Evolutionary conservation across 2,329 filamentous ascomycete species (phyloP).

Genomic region (Penicillium sp.): DNA sequence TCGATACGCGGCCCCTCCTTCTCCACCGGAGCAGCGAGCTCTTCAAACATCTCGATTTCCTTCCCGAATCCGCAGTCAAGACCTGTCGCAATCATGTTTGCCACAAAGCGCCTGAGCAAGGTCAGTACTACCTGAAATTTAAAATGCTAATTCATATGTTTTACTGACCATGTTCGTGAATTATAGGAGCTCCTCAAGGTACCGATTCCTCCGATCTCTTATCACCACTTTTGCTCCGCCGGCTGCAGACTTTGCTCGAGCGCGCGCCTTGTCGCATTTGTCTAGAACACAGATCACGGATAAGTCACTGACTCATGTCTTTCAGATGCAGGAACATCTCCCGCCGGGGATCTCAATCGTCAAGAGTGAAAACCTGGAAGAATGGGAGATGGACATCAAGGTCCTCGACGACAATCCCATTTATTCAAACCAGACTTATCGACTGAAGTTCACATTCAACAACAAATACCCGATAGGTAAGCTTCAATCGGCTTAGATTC

Average conservation of each 20-base stretch:
- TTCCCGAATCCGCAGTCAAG: neutral
- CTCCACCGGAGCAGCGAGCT: constrained; percentile 12
- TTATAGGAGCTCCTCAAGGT: constrained; percentile 55
- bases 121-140: constrained; percentile 29
- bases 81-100: constrained; percentile 43
- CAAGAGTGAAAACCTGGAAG: constrained; percentile 73
- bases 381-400: constrained; percentile 88
- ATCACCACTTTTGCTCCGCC: neutral
- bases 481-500: constrained; percentile 24
- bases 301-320: neutral
- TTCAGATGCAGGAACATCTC: constrained; percentile 54
- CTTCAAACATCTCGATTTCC: neutral
- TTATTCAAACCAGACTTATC: constrained; percentile 74
- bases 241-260: neutral
- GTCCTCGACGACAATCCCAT: constrained; percentile 89
- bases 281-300: neutral
- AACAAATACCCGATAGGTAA: constrained; percentile 84
- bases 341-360: constrained; percentile 73
- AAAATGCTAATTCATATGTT: neutral
- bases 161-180: constrained; percentile 19
- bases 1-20: constrained; percentile 4
- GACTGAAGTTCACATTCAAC: constrained; percentile 83
- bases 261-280: neutral
- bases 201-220: constrained; percentile 17
- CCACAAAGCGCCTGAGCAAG: constrained; percentile 47